Base-by-base conservation (phyloP, 352 stramenopile species). In the Phytopythium helicoides region DNA sequence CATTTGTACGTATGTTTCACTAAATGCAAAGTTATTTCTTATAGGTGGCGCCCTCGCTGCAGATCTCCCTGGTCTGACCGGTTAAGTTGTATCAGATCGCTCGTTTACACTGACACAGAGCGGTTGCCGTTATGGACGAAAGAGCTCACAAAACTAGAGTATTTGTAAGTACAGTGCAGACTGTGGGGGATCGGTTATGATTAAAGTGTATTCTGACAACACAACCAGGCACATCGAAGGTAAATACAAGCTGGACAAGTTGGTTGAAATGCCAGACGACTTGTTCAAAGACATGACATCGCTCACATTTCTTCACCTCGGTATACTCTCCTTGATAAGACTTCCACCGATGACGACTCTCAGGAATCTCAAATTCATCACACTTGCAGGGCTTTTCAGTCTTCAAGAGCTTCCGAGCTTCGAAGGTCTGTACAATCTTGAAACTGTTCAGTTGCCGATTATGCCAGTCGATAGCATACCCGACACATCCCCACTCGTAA, bases 71-170 rank as follows among this genome's bases (percentile, higher is more conserved):
- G n/a, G n/a, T n/a, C n/a, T n/a, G n/a, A n/a, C n/a, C n/a, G n/a
- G n/a, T n/a, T n/a, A n/a, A n/a, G 14, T 50, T 37, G 26, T 39
- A n/a, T 14, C 36, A 83, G 69, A n/a, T 65, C 73, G 1, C 51
- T 84, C n/a, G 58, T 74, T 3, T 76, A 83, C 46, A 74, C 69
- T 0, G 60, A 78, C 39, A 83, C 62, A 0, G 26, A 52, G 12
- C 59, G 46, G 5, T n/a, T 83, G 12, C 67, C 73, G 6, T 38
- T 26, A 1, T 78, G 73, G 69, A 60, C 58, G 34, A 79, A 64
- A 23, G 35, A 67, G 6, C 60, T 70, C 34, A 54, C 56, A 0
- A 52, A 64, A 1, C 67, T 83, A 9, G 58, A 81, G 45, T 72
- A 64, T 35, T 11, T 83, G 68, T 78, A 54, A 22, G 64, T n/a